Evolutionary conservation across 192 early-diverging fungal genomes (phyloP), one percentile per base, ranked within the genome.

Genomic region (Dispira simplex): DNA sequence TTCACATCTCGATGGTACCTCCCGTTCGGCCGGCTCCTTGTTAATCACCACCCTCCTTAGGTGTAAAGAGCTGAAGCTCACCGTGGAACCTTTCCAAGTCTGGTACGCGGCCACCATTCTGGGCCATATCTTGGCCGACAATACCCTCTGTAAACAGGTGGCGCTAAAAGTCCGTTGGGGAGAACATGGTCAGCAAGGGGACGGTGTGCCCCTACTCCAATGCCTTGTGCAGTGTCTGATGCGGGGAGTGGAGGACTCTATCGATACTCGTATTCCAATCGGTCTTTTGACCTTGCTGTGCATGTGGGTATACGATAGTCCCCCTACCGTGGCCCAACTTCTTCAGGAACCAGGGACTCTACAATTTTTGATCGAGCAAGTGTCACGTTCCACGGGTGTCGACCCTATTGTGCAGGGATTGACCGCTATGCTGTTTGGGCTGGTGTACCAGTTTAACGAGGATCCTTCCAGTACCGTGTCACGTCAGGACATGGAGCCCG

Each of bases 91-190:
- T 20, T 95, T 88, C 72, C 81, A 82, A 14, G 75, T 82, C 8
- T 97, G 93, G 93, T 96, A 95, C 75, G 88, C 94, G 0, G 82
- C 87, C 0, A 79, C 85, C 11, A 73, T 95, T 28, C 78, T 98
- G 1, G 83, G 88, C 0, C 90, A 92, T 45, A 81, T 92, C 44
- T 67, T 97, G 11, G 71, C 75, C 46, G 82, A 84, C 60, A 90
- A 95, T 65, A 62, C 73, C 9, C 77, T 81, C 43, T 83, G 87
- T 47, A 93, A 98, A 71, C 78, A 84, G 49, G 74, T 89, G 48
- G 89, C 90, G 6, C 73, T 89, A 44, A 78, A 77, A 43, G 83
- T 91, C 10, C 73, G 78, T 27, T 80, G 91, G 67, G 88, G 85
- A 39, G 87, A 95, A 46, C 83, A 83, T 39, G 81, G 74, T 46